phyloP scores from a whole-genome alignment of 2,329 filamentous ascomycete genomes.

The Hymenoscyphus fructigenus region DNA sequence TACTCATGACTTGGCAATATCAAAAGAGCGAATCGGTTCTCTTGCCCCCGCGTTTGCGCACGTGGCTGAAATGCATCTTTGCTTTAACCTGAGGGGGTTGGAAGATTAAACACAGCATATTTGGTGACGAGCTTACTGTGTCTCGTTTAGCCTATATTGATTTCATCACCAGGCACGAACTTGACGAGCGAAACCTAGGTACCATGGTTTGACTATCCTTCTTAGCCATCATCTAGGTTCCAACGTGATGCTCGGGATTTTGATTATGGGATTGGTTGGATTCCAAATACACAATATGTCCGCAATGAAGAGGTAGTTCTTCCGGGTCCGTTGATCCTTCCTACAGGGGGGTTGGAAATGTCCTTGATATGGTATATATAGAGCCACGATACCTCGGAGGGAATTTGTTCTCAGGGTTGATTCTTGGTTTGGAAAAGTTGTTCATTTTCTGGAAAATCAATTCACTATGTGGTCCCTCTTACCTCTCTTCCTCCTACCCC shows the following conservation, averaged over 20 bases:
- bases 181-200: neutral
- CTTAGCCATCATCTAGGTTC: neutral
- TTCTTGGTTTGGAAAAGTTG: neutral
- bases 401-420: neutral
- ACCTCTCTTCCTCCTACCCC: slow-evolving; percentile 3
- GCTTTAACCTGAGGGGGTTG: slow-evolving; percentile 4
- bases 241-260: neutral
- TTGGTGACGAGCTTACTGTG: slow-evolving; percentile 1
- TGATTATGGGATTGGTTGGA: neutral
- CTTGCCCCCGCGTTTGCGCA: neutral
- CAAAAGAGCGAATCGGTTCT: neutral
- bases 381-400: neutral
- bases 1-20: neutral
- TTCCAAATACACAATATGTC: slow-evolving; percentile 7
- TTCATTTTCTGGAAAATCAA: neutral
- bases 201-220: neutral
- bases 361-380: neutral
- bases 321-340: neutral
- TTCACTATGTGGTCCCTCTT: slow-evolving; percentile 8
- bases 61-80: neutral
- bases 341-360: neutral
- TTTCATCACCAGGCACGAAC: neutral
- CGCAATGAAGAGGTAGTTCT: neutral
- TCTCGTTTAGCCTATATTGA: slow-evolving; percentile 9
- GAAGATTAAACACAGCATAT: neutral